Percentiles rank a stretch among this genome's conserved stretches.
Conservation (phyloP, 2,329 filamentous ascomycete genomes). For the Penicillium sumatraense region DNA sequence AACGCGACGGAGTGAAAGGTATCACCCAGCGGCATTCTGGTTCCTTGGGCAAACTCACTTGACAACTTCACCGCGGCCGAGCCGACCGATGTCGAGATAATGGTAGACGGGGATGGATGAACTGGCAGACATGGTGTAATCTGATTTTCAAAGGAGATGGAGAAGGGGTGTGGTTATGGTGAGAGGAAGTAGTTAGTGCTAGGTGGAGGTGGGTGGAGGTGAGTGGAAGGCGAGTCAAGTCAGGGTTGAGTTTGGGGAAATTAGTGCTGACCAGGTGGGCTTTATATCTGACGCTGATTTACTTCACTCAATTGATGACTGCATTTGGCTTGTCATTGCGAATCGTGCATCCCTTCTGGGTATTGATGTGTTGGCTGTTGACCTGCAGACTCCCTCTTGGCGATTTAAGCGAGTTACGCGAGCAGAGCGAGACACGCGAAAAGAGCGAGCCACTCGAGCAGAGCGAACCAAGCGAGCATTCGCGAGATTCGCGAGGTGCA, state of each 20-base stretch:
- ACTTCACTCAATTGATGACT: no score
- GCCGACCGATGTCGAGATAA: constrained; percentile 32
- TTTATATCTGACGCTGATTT: no score
- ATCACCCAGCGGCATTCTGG: neutral
- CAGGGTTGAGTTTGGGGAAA: no score
- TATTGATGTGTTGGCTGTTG: neutral
- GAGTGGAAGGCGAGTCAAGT: no score
- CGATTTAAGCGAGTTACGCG: constrained; percentile 6
- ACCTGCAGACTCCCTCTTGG: neutral
- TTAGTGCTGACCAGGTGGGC: no score
- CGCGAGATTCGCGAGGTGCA: neutral
- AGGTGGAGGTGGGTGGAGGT: neutral
- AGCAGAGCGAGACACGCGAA: neutral
- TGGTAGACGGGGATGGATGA: constrained; percentile 18
- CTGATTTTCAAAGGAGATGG: neutral
- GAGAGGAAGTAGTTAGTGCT: neutral
- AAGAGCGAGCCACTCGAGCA: neutral
- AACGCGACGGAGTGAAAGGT: neutral
- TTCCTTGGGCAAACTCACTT: constrained; percentile 17
- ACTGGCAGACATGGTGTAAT: constrained; percentile 2
- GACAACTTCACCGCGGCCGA: constrained; percentile 35
- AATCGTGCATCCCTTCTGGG: neutral
- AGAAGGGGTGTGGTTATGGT: neutral
- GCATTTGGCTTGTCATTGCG: neutral
- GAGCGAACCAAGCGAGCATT: neutral